Percentiles rank a stretch among this genome's conserved stretches.
phyloP scores from a whole-genome alignment of 164 flowering plant species.

The Warburgia ugandensis region DNA sequence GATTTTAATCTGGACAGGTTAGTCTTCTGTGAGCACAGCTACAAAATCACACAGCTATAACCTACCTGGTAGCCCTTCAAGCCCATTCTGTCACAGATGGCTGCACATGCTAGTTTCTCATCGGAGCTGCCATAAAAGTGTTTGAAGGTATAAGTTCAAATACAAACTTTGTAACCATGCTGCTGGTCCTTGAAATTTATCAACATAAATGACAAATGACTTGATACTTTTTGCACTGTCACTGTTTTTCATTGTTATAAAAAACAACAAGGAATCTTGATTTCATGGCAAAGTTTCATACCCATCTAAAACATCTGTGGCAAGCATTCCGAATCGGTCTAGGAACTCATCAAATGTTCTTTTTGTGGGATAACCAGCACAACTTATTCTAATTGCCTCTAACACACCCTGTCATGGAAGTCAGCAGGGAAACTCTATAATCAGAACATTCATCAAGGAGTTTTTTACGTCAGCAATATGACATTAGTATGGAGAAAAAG shows the following conservation, averaged over 20 bases:
- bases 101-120: slow-evolving; percentile 58
- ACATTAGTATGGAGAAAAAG: not conserved
- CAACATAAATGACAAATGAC: too few species aligned
- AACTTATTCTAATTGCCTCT: slow-evolving; percentile 82
- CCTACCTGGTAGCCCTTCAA: slow-evolving; percentile 83
- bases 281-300: slow-evolving; percentile 8
- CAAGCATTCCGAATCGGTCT: slow-evolving; percentile 70
- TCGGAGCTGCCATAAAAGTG: slow-evolving; percentile 39
- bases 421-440: not conserved
- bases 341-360: slow-evolving; percentile 76
- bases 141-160: slow-evolving; percentile 4
- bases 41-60: not conserved
- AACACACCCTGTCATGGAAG: slow-evolving; percentile 52
- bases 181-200: not conserved
- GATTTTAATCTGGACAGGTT: too few species aligned
- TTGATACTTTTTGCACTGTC: not conserved
- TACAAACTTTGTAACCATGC: not conserved
- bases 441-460: too few species aligned
- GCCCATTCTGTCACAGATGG: slow-evolving; percentile 66
- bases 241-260: not conserved
- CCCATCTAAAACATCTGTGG: slow-evolving; percentile 64
- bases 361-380: slow-evolving; percentile 88
- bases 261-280: not conserved
- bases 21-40: not conserved
- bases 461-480: too few species aligned